phyloP scores from a whole-genome alignment of 768 basidiomycete genomes.

The Scleroderma bovista region DNA sequence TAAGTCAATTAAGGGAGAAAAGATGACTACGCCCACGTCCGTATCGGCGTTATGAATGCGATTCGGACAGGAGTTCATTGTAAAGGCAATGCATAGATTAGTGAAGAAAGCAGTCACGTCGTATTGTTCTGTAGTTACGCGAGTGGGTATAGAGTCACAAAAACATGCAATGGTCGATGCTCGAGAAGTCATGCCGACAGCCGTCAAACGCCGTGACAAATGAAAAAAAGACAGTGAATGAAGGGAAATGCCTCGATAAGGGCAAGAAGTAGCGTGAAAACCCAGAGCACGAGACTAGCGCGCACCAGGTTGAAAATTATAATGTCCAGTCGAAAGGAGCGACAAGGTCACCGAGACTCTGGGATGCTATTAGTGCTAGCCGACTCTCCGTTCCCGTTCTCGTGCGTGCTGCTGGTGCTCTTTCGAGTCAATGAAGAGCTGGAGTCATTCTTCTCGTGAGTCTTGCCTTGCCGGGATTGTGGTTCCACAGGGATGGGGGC shows the following conservation, averaged over 20 bases:
- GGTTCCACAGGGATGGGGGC: constrained; percentile 26
- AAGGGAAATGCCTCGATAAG: constrained; percentile 3
- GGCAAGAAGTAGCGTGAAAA: constrained; percentile 3
- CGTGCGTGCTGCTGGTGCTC: constrained; percentile 36
- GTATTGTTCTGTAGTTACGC: constrained; percentile 25
- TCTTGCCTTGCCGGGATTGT: constrained; percentile 25
- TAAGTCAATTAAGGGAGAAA: too few species aligned
- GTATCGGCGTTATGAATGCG: too few species aligned
- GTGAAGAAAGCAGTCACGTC: constrained; percentile 22
- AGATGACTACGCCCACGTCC: too few species aligned
- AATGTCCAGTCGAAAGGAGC: constrained; percentile 10
- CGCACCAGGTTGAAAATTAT: constrained; percentile 5
- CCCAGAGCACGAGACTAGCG: constrained; percentile 12
- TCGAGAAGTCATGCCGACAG: constrained; percentile 15
- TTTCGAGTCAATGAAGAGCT: constrained; percentile 54
- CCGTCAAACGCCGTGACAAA: constrained; percentile 10
- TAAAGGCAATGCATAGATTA: constrained; percentile 22
- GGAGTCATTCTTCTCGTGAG: constrained; percentile 50
- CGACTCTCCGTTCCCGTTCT: constrained; percentile 50
- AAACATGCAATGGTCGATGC: constrained; percentile 13
- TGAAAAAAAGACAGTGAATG: constrained; percentile 3
- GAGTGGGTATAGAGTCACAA: constrained; percentile 24
- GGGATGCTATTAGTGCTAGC: constrained; percentile 30
- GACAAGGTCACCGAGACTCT: constrained; percentile 26
- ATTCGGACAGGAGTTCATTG: too few species aligned